phyloP scores from a whole-genome alignment of 768 basidiomycete genomes.

The Hortiboletus flavorubellus region DNA sequence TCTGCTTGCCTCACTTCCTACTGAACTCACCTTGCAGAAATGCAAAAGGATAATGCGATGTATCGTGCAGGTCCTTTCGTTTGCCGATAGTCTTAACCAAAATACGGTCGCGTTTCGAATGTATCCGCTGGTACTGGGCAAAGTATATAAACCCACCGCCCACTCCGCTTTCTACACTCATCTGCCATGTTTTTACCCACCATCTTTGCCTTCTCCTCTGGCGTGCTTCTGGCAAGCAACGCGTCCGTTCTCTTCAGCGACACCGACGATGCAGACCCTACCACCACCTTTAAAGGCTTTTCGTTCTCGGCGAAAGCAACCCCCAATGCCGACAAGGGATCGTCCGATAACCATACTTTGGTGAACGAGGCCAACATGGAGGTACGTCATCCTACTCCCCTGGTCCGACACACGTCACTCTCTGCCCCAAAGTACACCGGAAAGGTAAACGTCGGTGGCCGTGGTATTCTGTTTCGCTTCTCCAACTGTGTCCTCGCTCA shows the following conservation, averaged over 20 bases:
- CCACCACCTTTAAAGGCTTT: constrained; percentile 13
- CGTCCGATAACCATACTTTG: constrained; percentile 23
- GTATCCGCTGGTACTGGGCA: neutral
- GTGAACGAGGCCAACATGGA: constrained; percentile 24
- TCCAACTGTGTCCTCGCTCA: neutral
- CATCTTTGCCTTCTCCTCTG: constrained; percentile 8
- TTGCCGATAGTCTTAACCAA: constrained; percentile 1
- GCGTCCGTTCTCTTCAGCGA: constrained; percentile 16
- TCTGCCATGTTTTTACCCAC: constrained; percentile 13
- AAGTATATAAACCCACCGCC: constrained; percentile 1
- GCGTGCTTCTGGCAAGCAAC: constrained; percentile 34
- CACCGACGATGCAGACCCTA: neutral
- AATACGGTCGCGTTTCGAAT: constrained; percentile 17
- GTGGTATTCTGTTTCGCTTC: constrained; percentile 15
- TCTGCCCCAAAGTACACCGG: constrained; percentile 24
- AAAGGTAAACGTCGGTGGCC: constrained; percentile 29
- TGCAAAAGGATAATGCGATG: too few relatives aligned
- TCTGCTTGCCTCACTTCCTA: neutral
- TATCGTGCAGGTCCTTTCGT: neutral
- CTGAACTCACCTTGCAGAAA: too few relatives aligned
- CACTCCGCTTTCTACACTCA: neutral
- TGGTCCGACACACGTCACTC: neutral
- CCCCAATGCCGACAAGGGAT: constrained; percentile 15
- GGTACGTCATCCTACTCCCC: constrained; percentile 17
- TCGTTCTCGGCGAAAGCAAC: constrained; percentile 21